Base-by-base conservation (phyloP, 1,284 basidiomycete genomes). In the Cryptococcus neoformans region DNA sequence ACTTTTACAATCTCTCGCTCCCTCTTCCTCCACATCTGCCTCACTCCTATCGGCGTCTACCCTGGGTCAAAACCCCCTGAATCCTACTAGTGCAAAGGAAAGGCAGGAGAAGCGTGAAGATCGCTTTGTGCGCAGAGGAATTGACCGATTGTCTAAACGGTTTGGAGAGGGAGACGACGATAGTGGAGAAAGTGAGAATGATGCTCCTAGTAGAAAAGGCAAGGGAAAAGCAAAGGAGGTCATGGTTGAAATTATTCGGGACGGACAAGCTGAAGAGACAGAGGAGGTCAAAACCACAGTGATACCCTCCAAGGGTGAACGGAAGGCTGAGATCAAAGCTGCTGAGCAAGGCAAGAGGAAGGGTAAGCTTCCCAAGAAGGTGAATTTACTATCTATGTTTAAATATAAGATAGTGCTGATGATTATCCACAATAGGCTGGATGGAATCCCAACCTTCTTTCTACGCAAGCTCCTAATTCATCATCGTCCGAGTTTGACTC, bases 51-150 rank as follows among this genome's bases (percentile, higher is more conserved):
- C 73, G 6, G 64, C 72, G 2, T 62, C 69, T 3, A 66, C 67
- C 2, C 58, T 71, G 0, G 74, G 74, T 6, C 77, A 78, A 59
- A 74, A 72, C 48, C 77, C 77, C 0, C 28, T 64, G 2, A 68
- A 67, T 21, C 75, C 75, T 1, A 67, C 67, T 2, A 76, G 72
- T 38, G 75, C 77, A 0, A 56, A 69, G 46, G 68, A 78, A 45
- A 86, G 95, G 69, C 88, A 88, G 0, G 84, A 89, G 48, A 86
- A 85, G 68, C 88, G 90, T 60, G 90, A 91, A 74, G 86, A 85
- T 64, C 80, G 87, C 11, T 82, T 84, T 57, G 85, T 87, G 10
- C 81, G 87, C 50, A 81, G 89, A 51, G 85, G 86, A 55, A 86
- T 85, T 81, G 82, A 70, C 63, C 83, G 83, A 66, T 79, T 80